Evolutionary conservation across 495 filamentous ascomycete species (phyloP).

Genomic region (Annulohypoxylon moriforme): DNA sequence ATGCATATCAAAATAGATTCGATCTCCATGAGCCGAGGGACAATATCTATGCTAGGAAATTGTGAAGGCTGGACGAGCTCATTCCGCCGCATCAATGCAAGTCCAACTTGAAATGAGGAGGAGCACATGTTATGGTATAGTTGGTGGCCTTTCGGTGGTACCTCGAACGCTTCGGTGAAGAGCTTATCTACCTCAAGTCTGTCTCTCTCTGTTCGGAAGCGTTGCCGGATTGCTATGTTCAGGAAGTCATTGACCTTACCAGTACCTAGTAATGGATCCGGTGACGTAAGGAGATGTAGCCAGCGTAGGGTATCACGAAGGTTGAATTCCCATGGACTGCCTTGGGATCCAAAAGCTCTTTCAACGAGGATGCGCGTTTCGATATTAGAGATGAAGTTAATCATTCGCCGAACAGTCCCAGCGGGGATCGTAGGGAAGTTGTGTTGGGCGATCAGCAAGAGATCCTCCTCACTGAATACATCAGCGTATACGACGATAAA

Average conservation of each 20-base stretch:
- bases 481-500: conserved; percentile 98
- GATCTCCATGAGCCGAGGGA: conserved; percentile 71
- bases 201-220: conserved; percentile 81
- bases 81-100: conserved; percentile 75
- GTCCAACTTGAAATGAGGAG: conserved; percentile 73
- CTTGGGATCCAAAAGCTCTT: conserved; percentile 76
- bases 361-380: conserved; percentile 75
- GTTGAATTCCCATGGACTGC: conserved; percentile 98
- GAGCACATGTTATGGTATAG: conserved; percentile 70
- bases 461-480: conserved; percentile 80
- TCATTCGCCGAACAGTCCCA: conserved; percentile 68
- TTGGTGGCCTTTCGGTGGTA: conserved; percentile 63
- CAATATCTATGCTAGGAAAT: conserved; percentile 65
- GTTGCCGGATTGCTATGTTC: conserved; percentile 84
- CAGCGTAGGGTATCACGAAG: conserved; percentile 91
- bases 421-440: conserved; percentile 72
- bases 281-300: conserved; percentile 75
- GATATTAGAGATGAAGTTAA: conserved; percentile 82
- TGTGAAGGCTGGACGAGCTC: conserved; percentile 63
- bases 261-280: conserved; percentile 64
- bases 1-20: conserved; percentile 91
- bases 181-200: conserved; percentile 69
- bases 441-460: conserved; percentile 81
- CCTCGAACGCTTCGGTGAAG: conserved; percentile 61
- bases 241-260: conserved; percentile 74